Evolutionary conservation across 2,329 filamentous ascomycete genomes (phyloP).

Genomic region (Elsinoe fawcettii): DNA sequence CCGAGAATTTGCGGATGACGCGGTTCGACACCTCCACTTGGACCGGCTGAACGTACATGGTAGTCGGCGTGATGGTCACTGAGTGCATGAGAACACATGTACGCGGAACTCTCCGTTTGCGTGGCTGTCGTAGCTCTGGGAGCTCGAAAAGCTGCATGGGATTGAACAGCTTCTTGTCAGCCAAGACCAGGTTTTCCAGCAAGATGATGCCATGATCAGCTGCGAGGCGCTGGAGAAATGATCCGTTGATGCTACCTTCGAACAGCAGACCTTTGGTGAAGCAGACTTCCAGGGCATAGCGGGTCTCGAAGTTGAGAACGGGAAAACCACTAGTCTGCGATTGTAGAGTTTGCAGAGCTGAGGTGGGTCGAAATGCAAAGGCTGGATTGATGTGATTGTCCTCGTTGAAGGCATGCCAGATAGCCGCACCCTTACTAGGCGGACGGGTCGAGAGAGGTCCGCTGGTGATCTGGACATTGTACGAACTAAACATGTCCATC

Average conservation of each 20-base stretch:
- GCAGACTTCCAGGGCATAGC: constrained; percentile 90
- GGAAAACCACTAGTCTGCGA: constrained; percentile 19
- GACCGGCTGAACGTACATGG: constrained; percentile 69
- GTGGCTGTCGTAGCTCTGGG: constrained; percentile 16
- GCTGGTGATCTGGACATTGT: constrained; percentile 10
- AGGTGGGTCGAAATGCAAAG: not conserved
- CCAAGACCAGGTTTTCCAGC: constrained; percentile 66
- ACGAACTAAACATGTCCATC: constrained; percentile 9
- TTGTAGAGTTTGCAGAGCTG: constrained; percentile 21
- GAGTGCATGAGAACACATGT: constrained; percentile 72
- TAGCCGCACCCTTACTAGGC: not conserved
- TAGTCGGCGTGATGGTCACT: constrained; percentile 74
- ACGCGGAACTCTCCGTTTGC: constrained; percentile 47
- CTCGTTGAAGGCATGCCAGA: constrained; percentile 5
- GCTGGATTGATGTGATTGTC: constrained; percentile 14
- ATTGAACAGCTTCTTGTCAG: constrained; percentile 54
- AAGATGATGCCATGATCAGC: constrained; percentile 45
- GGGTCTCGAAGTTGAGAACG: constrained; percentile 54
- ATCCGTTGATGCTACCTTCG: constrained; percentile 61
- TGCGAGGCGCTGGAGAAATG: constrained; percentile 59
- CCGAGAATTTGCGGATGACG: constrained; percentile 64
- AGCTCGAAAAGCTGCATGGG: constrained; percentile 65
- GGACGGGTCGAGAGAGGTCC: not conserved
- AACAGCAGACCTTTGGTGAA: constrained; percentile 71
- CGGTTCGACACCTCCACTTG: constrained; percentile 81